These are phyloP conservation scores for Flaveria floridana DNA, from an alignment of 140 eudicot species.

Conservation along the genomic window DNA sequence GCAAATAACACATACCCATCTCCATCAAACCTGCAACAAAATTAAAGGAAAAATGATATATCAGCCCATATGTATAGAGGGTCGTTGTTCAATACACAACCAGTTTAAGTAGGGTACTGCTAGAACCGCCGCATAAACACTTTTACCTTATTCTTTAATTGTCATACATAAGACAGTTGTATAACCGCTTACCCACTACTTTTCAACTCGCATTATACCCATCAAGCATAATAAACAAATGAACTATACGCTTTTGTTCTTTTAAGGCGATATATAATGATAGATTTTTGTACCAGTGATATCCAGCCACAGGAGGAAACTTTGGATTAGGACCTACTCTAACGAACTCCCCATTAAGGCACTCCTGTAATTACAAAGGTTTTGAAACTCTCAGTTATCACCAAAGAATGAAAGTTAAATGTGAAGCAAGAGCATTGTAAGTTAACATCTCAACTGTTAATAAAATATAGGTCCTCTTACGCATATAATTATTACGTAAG, in stretches of 20 bases:
- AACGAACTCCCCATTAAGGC: constrained; percentile 90
- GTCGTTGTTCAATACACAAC: no score
- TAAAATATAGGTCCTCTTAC: background rate
- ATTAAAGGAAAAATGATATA: no score
- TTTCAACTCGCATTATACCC: no score
- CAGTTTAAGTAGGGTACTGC: no score
- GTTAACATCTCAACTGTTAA: background rate
- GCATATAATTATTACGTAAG: background rate
- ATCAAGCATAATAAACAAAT: no score
- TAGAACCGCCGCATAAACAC: no score
- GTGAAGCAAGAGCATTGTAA: background rate
- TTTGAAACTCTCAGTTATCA: background rate
- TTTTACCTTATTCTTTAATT: no score
- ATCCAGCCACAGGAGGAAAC: constrained; percentile 94
- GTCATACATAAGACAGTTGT: no score
- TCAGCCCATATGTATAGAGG: no score
- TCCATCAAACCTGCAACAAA: constrained; percentile 87
- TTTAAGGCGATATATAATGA: no score
- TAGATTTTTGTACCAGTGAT: constrained; percentile 64
- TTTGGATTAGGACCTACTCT: constrained; percentile 96
- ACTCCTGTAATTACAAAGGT: constrained; percentile 51
- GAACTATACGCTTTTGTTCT: no score
- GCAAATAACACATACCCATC: constrained; percentile 72
- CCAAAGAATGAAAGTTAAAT: background rate
- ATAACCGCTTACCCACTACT: no score